A percentile compares a stretch with the other conserved stretches of the same genome.
phyloP scores from a whole-genome alignment of 257 asterid species.

The Gardenia jasminoides region DNA sequence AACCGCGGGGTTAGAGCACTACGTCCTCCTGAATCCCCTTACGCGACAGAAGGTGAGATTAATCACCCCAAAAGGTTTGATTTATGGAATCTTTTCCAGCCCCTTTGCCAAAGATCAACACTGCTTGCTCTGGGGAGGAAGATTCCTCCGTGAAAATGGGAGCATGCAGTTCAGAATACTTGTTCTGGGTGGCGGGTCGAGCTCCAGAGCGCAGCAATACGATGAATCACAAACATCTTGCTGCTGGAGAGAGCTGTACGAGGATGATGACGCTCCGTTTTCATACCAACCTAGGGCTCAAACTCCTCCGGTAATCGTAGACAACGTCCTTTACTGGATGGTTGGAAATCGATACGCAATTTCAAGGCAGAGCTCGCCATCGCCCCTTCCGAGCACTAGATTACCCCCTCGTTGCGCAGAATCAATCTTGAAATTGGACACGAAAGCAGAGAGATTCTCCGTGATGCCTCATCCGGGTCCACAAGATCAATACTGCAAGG shows the following conservation, averaged over 20 bases:
- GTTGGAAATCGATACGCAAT: not conserved
- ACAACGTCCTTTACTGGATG: slow-evolving; percentile 7
- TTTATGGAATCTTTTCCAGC: not conserved
- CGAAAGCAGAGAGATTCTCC: not conserved
- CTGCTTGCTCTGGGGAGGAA: not conserved
- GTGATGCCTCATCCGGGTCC: slow-evolving; percentile 4
- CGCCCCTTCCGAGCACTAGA: not conserved
- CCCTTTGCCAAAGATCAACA: not conserved
- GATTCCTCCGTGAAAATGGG: not conserved
- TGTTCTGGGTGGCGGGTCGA: not conserved
- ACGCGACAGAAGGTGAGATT: not conserved
- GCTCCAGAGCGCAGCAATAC: not conserved
- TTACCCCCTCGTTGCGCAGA: not conserved
- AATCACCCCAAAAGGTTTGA: not conserved
- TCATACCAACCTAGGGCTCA: not conserved
- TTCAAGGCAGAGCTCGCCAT: not conserved
- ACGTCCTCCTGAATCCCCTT: not conserved
- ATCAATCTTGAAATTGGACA: not conserved
- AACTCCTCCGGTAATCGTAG: not conserved
- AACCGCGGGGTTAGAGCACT: not conserved
- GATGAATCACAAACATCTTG: not conserved
- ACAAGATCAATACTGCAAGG: not conserved
- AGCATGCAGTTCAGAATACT: not conserved
- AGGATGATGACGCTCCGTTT: not conserved
- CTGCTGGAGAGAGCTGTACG: not conserved